A percentile compares a stretch with the other conserved stretches of the same genome.
Conservation (phyloP, 2,329 filamentous ascomycete species). For the Aspergillus transmontanensis region DNA sequence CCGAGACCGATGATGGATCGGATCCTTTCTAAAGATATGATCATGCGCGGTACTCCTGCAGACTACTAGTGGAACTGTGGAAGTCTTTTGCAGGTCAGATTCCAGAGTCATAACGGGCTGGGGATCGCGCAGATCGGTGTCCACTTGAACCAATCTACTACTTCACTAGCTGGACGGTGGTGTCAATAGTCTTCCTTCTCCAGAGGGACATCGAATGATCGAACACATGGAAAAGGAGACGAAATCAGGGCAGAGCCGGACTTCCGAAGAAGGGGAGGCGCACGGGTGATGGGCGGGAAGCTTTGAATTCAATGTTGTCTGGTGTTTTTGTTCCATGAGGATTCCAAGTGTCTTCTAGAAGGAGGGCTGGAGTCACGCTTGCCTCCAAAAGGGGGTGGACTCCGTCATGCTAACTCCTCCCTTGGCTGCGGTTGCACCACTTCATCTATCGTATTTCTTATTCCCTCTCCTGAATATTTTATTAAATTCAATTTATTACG, state of each 20-base stretch:
- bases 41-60: not conserved
- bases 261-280: conserved; percentile 4
- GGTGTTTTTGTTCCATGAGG: conserved; percentile 10
- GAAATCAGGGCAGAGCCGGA: not conserved
- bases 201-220: not conserved
- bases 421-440: conserved; percentile 18
- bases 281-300: conserved; percentile 22
- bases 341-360: conserved; percentile 44
- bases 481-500: not conserved
- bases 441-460: not conserved
- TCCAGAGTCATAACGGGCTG: conserved; percentile 1
- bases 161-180: conserved; percentile 22
- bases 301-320: conserved; percentile 20
- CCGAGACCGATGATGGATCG: not conserved
- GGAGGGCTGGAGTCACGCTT: not conserved
- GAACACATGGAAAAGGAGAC: conserved; percentile 1
- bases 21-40: not conserved
- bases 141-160: conserved; percentile 15
- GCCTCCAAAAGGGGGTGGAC: conserved; percentile 6
- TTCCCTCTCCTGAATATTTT: not conserved
- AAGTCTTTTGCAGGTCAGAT: not conserved
- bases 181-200: conserved; percentile 19
- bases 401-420: not conserved
- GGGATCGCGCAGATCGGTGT: conserved; percentile 15
- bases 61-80: not conserved